Evolutionary conservation across 140 eudicot genomes (phyloP).

Genomic region (Stevia rebaudiana): DNA sequence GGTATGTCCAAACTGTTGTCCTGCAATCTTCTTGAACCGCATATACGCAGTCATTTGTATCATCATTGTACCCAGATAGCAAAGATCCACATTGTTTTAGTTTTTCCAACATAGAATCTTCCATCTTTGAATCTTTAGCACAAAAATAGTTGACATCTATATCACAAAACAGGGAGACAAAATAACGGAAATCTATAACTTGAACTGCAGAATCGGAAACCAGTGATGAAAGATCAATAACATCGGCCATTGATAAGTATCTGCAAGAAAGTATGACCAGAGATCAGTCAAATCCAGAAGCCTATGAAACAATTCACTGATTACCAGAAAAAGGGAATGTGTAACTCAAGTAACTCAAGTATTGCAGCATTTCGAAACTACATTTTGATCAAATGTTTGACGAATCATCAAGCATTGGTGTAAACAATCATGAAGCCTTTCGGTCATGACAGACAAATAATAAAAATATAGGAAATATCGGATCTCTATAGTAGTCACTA

Average conservation of each 20-base stretch:
- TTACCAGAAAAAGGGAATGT: not conserved
- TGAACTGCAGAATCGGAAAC: constrained; percentile 43
- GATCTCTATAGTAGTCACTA: not conserved
- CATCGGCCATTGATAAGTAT: constrained; percentile 81
- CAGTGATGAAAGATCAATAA: constrained; percentile 71
- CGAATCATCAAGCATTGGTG: not conserved
- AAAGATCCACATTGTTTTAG: constrained; percentile 63
- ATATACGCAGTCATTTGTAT: constrained; percentile 50
- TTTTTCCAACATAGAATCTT: constrained; percentile 33
- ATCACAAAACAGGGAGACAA: constrained; percentile 67
- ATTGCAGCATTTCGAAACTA: not conserved
- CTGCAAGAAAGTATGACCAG: constrained; percentile 41
- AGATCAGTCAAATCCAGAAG: not conserved
- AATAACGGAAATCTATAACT: constrained; percentile 63
- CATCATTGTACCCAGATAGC: constrained; percentile 52
- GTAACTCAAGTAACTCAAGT: not conserved
- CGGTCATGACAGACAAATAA: not conserved
- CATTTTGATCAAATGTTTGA: not conserved
- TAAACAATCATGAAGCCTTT: constrained; percentile 2
- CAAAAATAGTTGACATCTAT: constrained; percentile 45
- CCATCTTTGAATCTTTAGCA: constrained; percentile 26
- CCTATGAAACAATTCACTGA: not conserved
- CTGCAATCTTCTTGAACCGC: constrained; percentile 84
- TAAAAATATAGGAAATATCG: not conserved
- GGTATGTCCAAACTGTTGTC: constrained; percentile 84